A percentile compares a stretch with the other conserved stretches of the same genome.
Evolutionary conservation across 352 stramenopile species (phyloP).

Genomic region (Albugo laibachii): DNA sequence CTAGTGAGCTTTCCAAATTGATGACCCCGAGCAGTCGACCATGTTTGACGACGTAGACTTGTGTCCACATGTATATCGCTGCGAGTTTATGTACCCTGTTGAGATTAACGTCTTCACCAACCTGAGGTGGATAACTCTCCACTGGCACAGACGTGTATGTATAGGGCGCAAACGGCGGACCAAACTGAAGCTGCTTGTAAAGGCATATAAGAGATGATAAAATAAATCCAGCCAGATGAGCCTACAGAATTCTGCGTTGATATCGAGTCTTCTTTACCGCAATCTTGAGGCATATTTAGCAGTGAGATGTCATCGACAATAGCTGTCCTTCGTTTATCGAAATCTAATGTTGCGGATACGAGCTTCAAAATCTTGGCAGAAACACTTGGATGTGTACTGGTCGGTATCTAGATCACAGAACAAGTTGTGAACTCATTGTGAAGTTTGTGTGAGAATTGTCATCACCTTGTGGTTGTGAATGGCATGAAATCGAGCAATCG

Average conservation of each 20-base stretch:
- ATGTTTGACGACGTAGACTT: constrained; percentile 59
- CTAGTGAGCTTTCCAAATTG: constrained; percentile 13
- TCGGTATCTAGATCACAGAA: neutral
- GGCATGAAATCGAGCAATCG: constrained; percentile 49
- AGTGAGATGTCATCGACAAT: constrained; percentile 44
- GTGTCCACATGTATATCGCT: constrained; percentile 65
- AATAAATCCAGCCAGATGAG: constrained; percentile 1
- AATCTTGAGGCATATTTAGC: constrained; percentile 42
- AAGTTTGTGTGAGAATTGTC: neutral
- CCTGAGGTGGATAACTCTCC: constrained; percentile 56
- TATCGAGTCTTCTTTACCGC: constrained; percentile 8
- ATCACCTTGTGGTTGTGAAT: constrained; percentile 35
- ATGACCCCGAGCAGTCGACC: constrained; percentile 44
- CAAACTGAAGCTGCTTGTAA: constrained; percentile 26
- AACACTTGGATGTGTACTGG: constrained; percentile 33
- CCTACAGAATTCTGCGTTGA: constrained; percentile 24
- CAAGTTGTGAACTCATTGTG: neutral
- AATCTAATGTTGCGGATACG: constrained; percentile 39
- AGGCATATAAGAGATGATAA: too few relatives aligned
- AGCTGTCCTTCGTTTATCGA: constrained; percentile 4
- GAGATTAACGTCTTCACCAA: constrained; percentile 39
- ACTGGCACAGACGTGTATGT: constrained; percentile 47
- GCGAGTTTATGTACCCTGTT: constrained; percentile 52
- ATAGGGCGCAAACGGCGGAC: constrained; percentile 40
- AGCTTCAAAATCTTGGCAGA: constrained; percentile 44